Percentiles rank a stretch among this genome's conserved stretches.
phyloP scores from a whole-genome alignment of 2,329 filamentous ascomycete species.

The Bimuria novae-zelandiae region DNA sequence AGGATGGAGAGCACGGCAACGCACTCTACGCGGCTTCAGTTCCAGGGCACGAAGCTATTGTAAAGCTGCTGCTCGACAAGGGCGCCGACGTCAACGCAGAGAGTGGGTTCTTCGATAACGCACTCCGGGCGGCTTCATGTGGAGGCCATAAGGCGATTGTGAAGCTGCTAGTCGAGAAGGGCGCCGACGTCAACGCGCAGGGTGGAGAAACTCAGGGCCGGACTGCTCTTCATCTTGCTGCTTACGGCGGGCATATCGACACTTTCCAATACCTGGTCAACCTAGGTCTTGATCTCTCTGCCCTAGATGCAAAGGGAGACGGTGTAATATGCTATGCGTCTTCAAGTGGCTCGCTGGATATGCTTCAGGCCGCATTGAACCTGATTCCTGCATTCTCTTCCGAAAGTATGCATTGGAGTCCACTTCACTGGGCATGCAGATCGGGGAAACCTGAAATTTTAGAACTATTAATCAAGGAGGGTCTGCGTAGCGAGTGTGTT shows the following conservation, averaged over 20 bases:
- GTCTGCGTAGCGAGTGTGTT: conserved; percentile 5
- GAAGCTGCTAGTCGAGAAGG: background rate
- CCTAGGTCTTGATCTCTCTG: background rate
- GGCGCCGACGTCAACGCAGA: conserved; percentile 2
- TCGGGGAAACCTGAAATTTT: conserved; percentile 4
- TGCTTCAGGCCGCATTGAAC: conserved; percentile 1
- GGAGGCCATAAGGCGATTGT: background rate
- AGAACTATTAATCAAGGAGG: conserved; percentile 5
- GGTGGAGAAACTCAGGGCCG: background rate
- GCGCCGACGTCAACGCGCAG: background rate
- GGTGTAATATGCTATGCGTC: conserved; percentile 6
- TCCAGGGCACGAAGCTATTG: background rate
- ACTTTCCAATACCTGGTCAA: conserved; percentile 5
- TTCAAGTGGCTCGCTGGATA: conserved; percentile 4
- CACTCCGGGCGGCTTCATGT: background rate
- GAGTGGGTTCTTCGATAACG: background rate
- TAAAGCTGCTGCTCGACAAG: conserved; percentile 9
- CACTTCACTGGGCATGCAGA: conserved; percentile 14
- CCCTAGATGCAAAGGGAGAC: conserved; percentile 4
- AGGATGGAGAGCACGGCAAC: background rate
- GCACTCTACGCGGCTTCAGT: background rate
- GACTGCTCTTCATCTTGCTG: conserved; percentile 12
- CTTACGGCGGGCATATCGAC: conserved; percentile 6
- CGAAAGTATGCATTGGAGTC: conserved; percentile 5
- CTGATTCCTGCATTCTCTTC: background rate